Evolutionary conservation across 2,329 filamentous ascomycete species (phyloP).

Genomic region (Colletotrichum brevisporum): DNA sequence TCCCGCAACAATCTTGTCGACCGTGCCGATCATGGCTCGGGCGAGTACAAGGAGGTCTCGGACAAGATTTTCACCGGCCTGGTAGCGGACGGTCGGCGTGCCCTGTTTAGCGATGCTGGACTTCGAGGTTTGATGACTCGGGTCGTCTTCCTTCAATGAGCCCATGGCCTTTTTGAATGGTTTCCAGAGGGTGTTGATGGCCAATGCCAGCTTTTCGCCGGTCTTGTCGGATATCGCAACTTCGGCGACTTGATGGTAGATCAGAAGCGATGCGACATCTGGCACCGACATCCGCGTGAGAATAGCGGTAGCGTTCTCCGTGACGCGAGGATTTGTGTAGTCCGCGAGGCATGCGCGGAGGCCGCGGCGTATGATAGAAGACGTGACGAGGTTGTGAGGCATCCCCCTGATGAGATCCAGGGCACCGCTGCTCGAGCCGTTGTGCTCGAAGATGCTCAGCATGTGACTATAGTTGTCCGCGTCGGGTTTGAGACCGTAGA

Average conservation of each 20-base stretch:
- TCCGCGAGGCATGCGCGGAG: constrained; percentile 83
- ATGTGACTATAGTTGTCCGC: constrained; percentile 77
- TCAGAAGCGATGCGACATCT: not conserved
- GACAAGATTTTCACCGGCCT: constrained; percentile 36
- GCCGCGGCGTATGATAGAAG: constrained; percentile 77
- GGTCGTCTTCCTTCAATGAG: too few species aligned
- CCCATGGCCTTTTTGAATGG: constrained; percentile 52
- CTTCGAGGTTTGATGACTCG: too few species aligned
- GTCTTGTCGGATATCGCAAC: not conserved
- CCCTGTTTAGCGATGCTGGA: too few species aligned
- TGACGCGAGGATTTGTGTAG: constrained; percentile 79
- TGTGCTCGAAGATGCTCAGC: constrained; percentile 75
- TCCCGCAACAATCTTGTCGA: constrained; percentile 60
- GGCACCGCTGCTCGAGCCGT: constrained; percentile 75
- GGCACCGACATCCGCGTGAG: constrained; percentile 72
- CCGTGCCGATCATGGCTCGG: constrained; percentile 60
- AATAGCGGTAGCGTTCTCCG: constrained; percentile 75
- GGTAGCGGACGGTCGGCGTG: constrained; percentile 22
- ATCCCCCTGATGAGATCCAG: constrained; percentile 71
- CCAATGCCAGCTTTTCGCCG: constrained; percentile 64
- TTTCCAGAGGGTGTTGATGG: constrained; percentile 65
- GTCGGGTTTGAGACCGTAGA: constrained; percentile 78
- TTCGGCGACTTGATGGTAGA: not conserved
- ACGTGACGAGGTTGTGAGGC: constrained; percentile 58
- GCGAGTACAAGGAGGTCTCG: constrained; percentile 58